These are phyloP conservation scores for Acacia confusa DNA, from an alignment of 306 rosid genomes.

Conservation along the genomic window DNA sequence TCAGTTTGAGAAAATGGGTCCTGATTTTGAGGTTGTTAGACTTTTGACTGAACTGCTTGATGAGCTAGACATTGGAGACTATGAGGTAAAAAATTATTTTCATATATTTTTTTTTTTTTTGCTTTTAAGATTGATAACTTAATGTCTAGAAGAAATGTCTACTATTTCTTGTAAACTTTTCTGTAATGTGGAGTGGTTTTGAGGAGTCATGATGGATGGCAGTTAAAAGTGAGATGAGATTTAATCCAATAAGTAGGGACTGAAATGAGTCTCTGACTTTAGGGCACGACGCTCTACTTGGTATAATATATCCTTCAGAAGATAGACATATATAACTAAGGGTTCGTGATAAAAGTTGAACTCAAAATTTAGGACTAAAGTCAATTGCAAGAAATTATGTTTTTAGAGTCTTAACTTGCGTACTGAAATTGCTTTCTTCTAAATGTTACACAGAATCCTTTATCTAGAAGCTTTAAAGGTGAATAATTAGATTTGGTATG, in stretches of 20 bases:
- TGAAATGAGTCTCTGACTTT: background rate
- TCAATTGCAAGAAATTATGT: background rate
- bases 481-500: background rate
- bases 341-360: background rate
- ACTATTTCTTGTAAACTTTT: background rate
- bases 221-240: background rate
- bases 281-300: background rate
- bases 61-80: constrained; percentile 80
- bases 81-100: constrained; percentile 63
- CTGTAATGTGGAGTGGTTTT: background rate
- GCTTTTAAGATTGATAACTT: background rate
- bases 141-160: background rate
- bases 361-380: background rate
- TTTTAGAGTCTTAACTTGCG: background rate
- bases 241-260: background rate
- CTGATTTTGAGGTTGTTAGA: constrained; percentile 88
- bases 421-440: background rate
- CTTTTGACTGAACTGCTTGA: constrained; percentile 87
- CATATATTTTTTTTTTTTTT: background rate
- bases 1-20: constrained; percentile 76
- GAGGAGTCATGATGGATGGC: background rate
- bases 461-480: background rate
- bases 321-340: background rate
- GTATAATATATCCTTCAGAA: background rate
- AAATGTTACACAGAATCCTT: background rate